Conservation (phyloP, 257 asterid species). For the Dorcoceras hygrometricum region DNA sequence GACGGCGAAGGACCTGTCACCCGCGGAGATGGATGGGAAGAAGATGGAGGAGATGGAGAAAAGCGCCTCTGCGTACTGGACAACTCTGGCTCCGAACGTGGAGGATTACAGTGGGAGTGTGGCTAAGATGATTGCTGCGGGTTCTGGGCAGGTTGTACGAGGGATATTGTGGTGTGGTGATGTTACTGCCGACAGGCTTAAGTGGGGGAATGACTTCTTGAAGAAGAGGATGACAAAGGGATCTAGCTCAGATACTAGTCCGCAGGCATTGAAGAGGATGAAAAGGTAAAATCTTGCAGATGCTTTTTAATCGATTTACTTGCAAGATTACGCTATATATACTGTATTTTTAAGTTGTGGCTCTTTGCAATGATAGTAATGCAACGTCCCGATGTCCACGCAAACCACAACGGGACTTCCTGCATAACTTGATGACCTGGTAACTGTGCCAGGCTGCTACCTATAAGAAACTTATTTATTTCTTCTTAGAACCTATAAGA, state of each 20-base stretch:
- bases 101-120: conserved; percentile 76
- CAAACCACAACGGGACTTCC: too few relatives aligned
- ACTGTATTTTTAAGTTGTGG: too few relatives aligned
- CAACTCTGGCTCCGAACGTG: conserved; percentile 87
- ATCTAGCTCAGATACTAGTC: conserved; percentile 52
- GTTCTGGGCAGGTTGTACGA: conserved; percentile 79
- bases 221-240: conserved; percentile 49
- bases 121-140: conserved; percentile 74
- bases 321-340: too few relatives aligned
- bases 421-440: too few relatives aligned
- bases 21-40: conserved; percentile 57
- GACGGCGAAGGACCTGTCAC: conserved; percentile 53
- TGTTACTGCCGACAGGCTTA: conserved; percentile 72
- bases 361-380: too few relatives aligned
- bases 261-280: conserved; percentile 58
- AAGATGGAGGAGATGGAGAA: conserved; percentile 63
- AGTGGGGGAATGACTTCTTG: conserved; percentile 78
- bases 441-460: too few relatives aligned
- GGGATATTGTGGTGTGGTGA: conserved; percentile 97
- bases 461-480: too few relatives aligned
- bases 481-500: too few relatives aligned
- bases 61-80: conserved; percentile 89
- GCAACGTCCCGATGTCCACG: too few relatives aligned
- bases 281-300: conserved; percentile 45
- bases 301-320: too few relatives aligned